Base-by-base conservation (phyloP, 179 eudicot species). In the Nepenthes alata region DNA sequence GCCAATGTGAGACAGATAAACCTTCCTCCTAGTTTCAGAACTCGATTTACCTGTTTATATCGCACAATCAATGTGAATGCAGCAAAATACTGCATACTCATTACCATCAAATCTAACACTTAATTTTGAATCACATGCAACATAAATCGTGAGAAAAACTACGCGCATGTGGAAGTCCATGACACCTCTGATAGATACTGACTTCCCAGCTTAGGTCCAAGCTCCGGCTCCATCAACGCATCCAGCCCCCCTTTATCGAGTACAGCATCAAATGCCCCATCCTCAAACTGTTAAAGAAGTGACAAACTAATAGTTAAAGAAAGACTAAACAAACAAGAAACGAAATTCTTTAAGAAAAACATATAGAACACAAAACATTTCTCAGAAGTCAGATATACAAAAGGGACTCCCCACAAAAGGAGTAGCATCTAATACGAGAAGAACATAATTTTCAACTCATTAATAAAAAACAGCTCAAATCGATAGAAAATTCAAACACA, bases 181-280 rank as follows among this genome's bases (percentile, higher is more conserved):
- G 64, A 54, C 79, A 91, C 98, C 98, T 93, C 95, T 35, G 93
- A 86, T 56, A 93, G 67, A 75, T 93, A 93, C 66, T 78, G 81
- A 72, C 52, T 78, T 25, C 98, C 98, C 38, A 93, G 75, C 66
- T 73, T 78, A 3, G 90, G 48, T 35, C 98, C 98, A 59, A 73
- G 77, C 75, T 80, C 82, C 41, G 98, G 96, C 80, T 93, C 98
- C 98, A 93, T 93, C 70, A 93, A 71, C 36, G 98, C 96, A 80
- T 93, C 98, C 77, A 93, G 75, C 38, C 98, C 96, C 51, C 98
- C 98, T 53, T 93, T 93, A 53, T 93, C 98, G 67, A 93, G 77
- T 64, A 86, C 83, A 48, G 77, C 70, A 69, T 86, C 90, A 67
- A 89, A 89, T 37, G 79, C 74, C 57, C 62, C 83, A 76, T 80